These are phyloP conservation scores for Russula olivacea DNA, from an alignment of 768 basidiomycete species.

Conservation along the genomic window DNA sequence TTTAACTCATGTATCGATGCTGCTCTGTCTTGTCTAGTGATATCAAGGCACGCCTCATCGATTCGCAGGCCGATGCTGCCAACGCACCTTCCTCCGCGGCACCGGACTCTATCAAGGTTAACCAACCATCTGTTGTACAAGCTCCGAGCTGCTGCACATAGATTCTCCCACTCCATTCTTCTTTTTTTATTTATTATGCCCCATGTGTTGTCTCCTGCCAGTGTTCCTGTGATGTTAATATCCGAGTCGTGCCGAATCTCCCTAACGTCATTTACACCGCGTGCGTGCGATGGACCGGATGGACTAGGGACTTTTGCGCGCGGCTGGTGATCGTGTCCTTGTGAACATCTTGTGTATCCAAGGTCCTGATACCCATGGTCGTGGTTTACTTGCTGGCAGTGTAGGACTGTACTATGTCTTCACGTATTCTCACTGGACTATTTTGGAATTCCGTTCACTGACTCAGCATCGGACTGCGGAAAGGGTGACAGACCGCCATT, in stretches of 20 bases:
- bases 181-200: conserved; percentile 12
- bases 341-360: not conserved
- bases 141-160: conserved; percentile 43
- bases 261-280: conserved; percentile 17
- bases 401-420: not conserved
- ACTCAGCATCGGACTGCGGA: no score
- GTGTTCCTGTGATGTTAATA: conserved; percentile 7
- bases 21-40: conserved; percentile 48
- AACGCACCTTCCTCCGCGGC: conserved; percentile 33
- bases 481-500: not conserved
- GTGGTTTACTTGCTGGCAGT: not conserved
- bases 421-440: not conserved
- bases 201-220: not conserved
- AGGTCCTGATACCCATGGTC: not conserved
- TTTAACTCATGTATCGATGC: not conserved
- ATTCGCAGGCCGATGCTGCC: conserved; percentile 71
- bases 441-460: not conserved
- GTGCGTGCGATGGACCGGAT: conserved; percentile 31
- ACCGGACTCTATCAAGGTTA: conserved; percentile 61
- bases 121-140: conserved; percentile 45
- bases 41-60: conserved; percentile 95
- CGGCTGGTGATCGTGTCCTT: not conserved
- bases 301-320: not conserved
- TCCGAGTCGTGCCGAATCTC: conserved; percentile 1
- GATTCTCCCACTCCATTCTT: not conserved